Evolutionary conservation across 2,329 filamentous ascomycete species (phyloP).

Genomic region (Phaeosphaeria sp.): DNA sequence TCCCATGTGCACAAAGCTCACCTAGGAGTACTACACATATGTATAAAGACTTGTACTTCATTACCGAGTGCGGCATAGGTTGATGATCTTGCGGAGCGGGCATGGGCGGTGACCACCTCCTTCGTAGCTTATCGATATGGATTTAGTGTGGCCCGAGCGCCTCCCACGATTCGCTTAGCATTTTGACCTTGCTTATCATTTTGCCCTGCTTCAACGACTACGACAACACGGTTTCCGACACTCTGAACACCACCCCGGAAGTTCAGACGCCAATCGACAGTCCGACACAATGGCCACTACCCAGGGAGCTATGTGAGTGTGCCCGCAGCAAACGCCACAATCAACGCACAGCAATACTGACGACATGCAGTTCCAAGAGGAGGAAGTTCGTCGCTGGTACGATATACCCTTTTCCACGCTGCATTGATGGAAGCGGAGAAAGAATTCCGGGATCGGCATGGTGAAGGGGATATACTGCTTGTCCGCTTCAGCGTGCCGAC

Average conservation of each 20-base stretch:
- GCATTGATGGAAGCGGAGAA: constrained; percentile 7
- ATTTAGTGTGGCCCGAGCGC: constrained; percentile 6
- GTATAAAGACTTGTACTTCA: too few relatives aligned
- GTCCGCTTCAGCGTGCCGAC: constrained; percentile 5
- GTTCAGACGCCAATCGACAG: constrained; percentile 45
- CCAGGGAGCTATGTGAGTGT: constrained; percentile 51
- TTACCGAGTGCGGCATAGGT: too few relatives aligned
- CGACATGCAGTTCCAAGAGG: constrained; percentile 75
- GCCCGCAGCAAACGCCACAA: constrained; percentile 1
- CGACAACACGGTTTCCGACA: constrained; percentile 40
- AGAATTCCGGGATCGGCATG: neutral
- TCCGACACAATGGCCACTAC: constrained; percentile 51
- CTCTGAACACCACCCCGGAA: constrained; percentile 43
- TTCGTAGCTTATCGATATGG: neutral
- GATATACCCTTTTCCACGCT: constrained; percentile 29
- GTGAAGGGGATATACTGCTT: neutral
- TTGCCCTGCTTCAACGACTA: constrained; percentile 26
- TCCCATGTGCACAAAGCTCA: too few relatives aligned
- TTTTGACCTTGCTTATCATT: neutral
- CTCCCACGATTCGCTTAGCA: constrained; percentile 24
- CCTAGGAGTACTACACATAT: too few relatives aligned
- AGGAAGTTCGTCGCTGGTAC: constrained; percentile 69
- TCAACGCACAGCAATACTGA: constrained; percentile 28
- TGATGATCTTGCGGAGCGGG: too few relatives aligned
- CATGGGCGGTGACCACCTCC: too few relatives aligned